Conservation (phyloP, 2,329 filamentous ascomycete genomes). For the Leptosphaerulina australis region DNA sequence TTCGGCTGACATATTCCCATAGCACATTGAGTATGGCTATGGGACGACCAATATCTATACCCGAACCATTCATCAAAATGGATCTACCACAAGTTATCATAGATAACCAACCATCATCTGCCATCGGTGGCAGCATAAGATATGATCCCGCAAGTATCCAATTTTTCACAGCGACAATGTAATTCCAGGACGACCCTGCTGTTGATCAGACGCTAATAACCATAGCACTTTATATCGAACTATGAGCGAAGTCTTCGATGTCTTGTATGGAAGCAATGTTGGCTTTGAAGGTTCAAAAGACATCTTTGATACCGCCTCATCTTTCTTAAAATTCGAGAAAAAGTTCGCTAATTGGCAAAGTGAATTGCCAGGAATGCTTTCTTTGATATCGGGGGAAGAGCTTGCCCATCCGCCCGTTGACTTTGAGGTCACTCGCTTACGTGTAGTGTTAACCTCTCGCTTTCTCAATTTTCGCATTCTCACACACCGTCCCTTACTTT, state of each 20-base stretch:
- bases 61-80: constrained; percentile 52
- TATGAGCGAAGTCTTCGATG: constrained; percentile 48
- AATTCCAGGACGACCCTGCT: constrained; percentile 2
- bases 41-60: constrained; percentile 56
- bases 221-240: constrained; percentile 43
- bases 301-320: constrained; percentile 35
- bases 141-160: no score
- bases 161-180: constrained; percentile 49
- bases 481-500: constrained; percentile 51
- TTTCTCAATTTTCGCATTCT: constrained; percentile 52
- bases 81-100: no score
- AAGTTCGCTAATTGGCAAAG: constrained; percentile 50
- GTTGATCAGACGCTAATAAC: not conserved
- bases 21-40: constrained; percentile 61
- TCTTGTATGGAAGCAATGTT: constrained; percentile 54
- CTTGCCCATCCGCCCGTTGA: not conserved
- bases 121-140: no score
- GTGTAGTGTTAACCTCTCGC: constrained; percentile 53
- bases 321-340: constrained; percentile 48
- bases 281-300: constrained; percentile 38
- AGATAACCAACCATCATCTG: no score
- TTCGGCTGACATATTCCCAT: constrained; percentile 33
- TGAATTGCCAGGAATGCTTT: constrained; percentile 40
- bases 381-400: not conserved
- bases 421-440: constrained; percentile 36